These are phyloP conservation scores for Phytophthora europaea DNA, from an alignment of 352 stramenopile genomes.

Conservation along the genomic window DNA sequence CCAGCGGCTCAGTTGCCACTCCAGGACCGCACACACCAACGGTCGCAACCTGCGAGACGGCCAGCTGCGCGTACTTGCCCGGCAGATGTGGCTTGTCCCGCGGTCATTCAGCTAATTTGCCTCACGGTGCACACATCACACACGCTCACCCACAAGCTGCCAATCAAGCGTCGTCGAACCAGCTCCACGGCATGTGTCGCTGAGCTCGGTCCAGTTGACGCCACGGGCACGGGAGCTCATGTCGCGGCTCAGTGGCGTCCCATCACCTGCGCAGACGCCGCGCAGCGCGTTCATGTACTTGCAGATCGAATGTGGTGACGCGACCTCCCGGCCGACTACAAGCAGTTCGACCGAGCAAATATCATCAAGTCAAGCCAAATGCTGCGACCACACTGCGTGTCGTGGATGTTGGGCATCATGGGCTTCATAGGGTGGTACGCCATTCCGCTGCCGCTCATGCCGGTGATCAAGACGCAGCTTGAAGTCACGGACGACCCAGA, in stretches of 20 bases:
- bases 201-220: conserved; percentile 38
- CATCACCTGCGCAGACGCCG: conserved; percentile 29
- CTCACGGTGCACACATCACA: conserved; percentile 4
- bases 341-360: conserved; percentile 76
- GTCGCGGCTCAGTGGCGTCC: conserved; percentile 22
- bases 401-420: conserved; percentile 94
- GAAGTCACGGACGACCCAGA: conserved; percentile 86
- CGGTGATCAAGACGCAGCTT: conserved; percentile 90
- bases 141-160: conserved; percentile 10
- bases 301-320: conserved; percentile 32
- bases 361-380: conserved; percentile 86
- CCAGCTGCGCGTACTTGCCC: too few species aligned
- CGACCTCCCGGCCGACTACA: conserved; percentile 56
- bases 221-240: conserved; percentile 30
- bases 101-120: conserved; percentile 36
- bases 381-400: conserved; percentile 91
- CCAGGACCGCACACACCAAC: too few species aligned
- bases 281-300: conserved; percentile 33
- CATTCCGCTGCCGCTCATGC: conserved; percentile 95
- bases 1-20: too few species aligned
- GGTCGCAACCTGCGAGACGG: too few species aligned
- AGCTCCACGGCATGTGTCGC: conserved; percentile 17
- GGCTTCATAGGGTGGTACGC: conserved; percentile 97
- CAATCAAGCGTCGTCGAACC: conserved; percentile 23
- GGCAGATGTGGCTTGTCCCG: too few species aligned